Conservation (phyloP, 345 rosid genomes). For the Brassica carinata region DNA sequence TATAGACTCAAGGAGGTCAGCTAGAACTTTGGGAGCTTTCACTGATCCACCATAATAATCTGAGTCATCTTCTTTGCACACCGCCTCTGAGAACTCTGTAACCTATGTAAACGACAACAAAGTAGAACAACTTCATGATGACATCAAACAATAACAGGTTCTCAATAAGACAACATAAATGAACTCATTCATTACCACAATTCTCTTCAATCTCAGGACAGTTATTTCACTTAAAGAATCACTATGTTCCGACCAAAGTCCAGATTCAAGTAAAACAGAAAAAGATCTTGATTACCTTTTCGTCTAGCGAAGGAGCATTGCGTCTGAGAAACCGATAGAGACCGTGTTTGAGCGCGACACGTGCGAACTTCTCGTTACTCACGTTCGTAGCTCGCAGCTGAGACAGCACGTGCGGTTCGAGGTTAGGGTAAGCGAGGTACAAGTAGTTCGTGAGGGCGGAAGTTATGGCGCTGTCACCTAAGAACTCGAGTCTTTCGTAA, state of each 20-base stretch:
- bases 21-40: constrained; percentile 84
- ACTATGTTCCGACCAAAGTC: constrained; percentile 11
- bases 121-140: background rate
- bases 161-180: no score
- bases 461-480: constrained; percentile 70
- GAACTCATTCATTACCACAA: no score
- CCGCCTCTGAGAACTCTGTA: constrained; percentile 57
- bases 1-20: constrained; percentile 74
- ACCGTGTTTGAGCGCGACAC: constrained; percentile 58
- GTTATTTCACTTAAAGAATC: background rate
- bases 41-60: constrained; percentile 61
- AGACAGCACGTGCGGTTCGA: constrained; percentile 60
- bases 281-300: constrained; percentile 43
- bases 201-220: no score
- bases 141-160: background rate
- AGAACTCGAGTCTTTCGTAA: constrained; percentile 79
- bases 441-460: constrained; percentile 53
- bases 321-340: constrained; percentile 52
- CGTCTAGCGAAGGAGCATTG: constrained; percentile 49
- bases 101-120: constrained; percentile 43
- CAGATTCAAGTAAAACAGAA: background rate
- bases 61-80: constrained; percentile 51
- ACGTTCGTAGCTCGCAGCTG: constrained; percentile 62
- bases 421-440: constrained; percentile 53
- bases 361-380: constrained; percentile 85